Evolutionary conservation across 768 basidiomycete species (phyloP).

Genomic region (Termitomyces sp.): DNA sequence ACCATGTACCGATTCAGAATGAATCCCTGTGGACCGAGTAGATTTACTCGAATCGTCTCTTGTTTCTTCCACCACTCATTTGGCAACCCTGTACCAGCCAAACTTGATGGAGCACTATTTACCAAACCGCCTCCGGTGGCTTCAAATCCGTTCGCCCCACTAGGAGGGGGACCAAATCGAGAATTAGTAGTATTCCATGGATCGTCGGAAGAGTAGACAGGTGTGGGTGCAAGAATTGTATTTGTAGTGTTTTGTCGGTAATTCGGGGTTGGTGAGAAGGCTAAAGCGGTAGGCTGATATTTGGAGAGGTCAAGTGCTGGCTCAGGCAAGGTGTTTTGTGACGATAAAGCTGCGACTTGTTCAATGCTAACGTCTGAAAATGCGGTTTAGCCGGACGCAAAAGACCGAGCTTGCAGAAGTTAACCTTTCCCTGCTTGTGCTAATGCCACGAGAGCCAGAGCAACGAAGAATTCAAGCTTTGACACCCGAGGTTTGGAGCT

Average conservation of each 20-base stretch:
- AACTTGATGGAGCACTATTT: constrained; percentile 49
- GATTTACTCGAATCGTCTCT: constrained; percentile 62
- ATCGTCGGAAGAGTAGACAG: constrained; percentile 43
- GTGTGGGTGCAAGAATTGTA: constrained; percentile 20
- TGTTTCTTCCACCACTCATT: constrained; percentile 86
- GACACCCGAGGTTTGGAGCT: constrained; percentile 77
- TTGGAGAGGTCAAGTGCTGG: constrained; percentile 62
- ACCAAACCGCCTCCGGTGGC: constrained; percentile 20
- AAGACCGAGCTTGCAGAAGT: constrained; percentile 5
- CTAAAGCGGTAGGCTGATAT: constrained; percentile 47
- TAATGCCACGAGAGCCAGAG: constrained; percentile 80
- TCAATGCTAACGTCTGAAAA: constrained; percentile 71
- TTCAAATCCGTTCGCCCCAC: constrained; percentile 24
- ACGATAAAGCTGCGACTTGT: constrained; percentile 69
- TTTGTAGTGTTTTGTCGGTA: constrained; percentile 33
- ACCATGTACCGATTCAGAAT: constrained; percentile 84
- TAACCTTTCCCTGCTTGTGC: constrained; percentile 81
- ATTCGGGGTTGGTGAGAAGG: constrained; percentile 35
- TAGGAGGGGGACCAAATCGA: constrained; percentile 25
- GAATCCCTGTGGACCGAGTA: constrained; percentile 88
- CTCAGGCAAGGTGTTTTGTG: constrained; percentile 73
- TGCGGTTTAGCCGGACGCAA: not conserved
- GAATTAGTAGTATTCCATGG: constrained; percentile 53
- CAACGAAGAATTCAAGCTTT: constrained; percentile 88
- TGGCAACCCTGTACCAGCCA: constrained; percentile 69